Conservation (phyloP, 176 grass and related monocot species). For the Lolium multiflorum region DNA sequence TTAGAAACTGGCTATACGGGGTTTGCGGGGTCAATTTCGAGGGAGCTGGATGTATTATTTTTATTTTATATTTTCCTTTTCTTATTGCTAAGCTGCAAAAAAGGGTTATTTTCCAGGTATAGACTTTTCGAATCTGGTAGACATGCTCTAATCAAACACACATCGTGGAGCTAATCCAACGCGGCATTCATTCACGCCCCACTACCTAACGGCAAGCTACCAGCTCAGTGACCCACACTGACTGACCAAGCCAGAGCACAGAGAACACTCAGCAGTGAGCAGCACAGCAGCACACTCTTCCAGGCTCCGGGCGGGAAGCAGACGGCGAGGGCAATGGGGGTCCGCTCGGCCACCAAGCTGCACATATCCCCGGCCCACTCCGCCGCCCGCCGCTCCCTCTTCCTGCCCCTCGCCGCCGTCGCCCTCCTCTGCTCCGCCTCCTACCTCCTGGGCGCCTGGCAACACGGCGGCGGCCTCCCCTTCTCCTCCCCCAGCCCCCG, state of each 20-base stretch:
- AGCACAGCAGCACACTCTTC: conserved; percentile 19
- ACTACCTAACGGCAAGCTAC: conserved; percentile 13
- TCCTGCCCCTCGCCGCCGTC: conserved; percentile 49
- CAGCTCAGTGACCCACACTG: not conserved
- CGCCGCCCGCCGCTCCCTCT: conserved; percentile 34
- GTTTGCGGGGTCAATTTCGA: too few species aligned
- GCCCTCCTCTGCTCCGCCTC: conserved; percentile 58
- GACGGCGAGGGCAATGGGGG: conserved; percentile 40
- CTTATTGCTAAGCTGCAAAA: too few species aligned
- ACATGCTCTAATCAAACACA: not conserved
- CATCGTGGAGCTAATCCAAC: not conserved
- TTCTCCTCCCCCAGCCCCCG: conserved; percentile 14
- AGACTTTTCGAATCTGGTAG: too few species aligned
- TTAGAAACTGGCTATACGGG: too few species aligned
- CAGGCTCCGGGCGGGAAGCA: not conserved
- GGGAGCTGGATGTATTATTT: too few species aligned
- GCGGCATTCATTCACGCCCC: not conserved
- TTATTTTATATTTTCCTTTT: too few species aligned
- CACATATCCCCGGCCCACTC: conserved; percentile 45
- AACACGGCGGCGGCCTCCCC: conserved; percentile 53
- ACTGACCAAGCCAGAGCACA: not conserved
- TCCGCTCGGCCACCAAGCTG: conserved; percentile 61
- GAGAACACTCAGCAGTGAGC: not conserved
- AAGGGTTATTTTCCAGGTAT: too few species aligned
- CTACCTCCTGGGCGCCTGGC: conserved; percentile 68